phyloP scores from a whole-genome alignment of 768 basidiomycete species.

The Heimioporus sp. region DNA sequence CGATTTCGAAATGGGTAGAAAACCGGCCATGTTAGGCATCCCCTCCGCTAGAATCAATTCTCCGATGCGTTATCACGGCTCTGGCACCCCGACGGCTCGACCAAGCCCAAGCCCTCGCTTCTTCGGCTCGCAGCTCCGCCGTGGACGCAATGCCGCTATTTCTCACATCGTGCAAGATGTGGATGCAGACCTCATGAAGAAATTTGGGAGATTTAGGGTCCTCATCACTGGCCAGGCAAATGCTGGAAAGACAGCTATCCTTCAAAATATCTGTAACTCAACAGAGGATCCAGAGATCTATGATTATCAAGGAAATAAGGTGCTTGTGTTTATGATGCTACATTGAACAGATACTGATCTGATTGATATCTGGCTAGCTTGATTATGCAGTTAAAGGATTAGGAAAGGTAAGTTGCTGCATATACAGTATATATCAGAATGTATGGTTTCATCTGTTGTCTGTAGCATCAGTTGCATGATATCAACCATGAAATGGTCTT shows the following conservation, averaged over 20 bases:
- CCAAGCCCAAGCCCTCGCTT: no score
- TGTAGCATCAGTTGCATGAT: background rate
- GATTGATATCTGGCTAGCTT: background rate
- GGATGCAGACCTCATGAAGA: background rate
- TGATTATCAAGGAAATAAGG: background rate
- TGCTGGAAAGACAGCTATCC: background rate
- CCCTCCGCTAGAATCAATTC: no score
- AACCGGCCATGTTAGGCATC: no score
- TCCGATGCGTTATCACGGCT: no score
- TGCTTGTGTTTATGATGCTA: background rate
- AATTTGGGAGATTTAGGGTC: background rate
- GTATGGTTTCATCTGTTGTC: background rate
- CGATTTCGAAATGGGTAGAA: no score
- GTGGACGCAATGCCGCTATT: no score
- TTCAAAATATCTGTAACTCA: background rate
- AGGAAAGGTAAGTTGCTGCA: background rate
- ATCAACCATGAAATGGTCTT: background rate
- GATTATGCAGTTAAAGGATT: background rate
- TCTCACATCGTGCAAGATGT: background rate
- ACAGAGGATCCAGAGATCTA: background rate
- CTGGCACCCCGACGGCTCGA: no score
- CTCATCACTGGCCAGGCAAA: background rate
- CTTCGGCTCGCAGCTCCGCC: no score
- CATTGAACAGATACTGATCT: background rate
- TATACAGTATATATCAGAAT: background rate